Evolutionary conservation across 768 basidiomycete species (phyloP), one percentile per base, ranked within the genome.

Genomic region (Coprinellus micaceus): DNA sequence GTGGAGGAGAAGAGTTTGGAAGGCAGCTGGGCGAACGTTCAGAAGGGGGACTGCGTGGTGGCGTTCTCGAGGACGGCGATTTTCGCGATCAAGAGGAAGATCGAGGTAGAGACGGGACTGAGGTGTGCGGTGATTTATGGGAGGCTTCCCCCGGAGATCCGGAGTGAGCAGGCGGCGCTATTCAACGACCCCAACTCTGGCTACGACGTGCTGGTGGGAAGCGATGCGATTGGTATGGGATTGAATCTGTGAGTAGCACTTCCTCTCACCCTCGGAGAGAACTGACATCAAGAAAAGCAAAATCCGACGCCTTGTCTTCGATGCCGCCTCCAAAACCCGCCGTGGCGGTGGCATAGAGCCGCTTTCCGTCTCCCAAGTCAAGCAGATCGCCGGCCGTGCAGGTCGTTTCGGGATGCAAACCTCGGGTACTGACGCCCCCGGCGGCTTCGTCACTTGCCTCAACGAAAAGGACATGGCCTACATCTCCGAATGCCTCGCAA

Each of bases 141-240:
- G 0, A 84, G 84, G 21, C 74, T 98, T 26, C 96, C 96, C 0
- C 95, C 96, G 0, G 95, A 98, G 68, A 83, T 93, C 52, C 77
- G 94, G 30, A 92, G 86, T 57, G 90, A 94, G 64, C 96, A 98
- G 68, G 97, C 97, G 1, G 82, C 84, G 10, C 77, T 93, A 30
- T 98, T 98, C 79, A 98, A 99, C 64, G 83, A 91, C 58, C 84
- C 84, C 0, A 66, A 82, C 40, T 91, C 87, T n/a, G 86, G 84
- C 1, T 91, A 89, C 64, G 90, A 96, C 62, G 86, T 98, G 2
- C 78, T 99, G 40, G 83, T 98, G 17, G 96, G 92, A 1, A 94
- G 91, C 63, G 97, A 99, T 65, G 94, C 94, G 0, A 87, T 98
- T 48, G 94, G 97, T 1, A 95, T 99, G 94, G 97, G 97, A 0